Base-by-base conservation (phyloP, 225 moss, liverwort and hornwort genomes). In the Takakia lepidozioides region DNA sequence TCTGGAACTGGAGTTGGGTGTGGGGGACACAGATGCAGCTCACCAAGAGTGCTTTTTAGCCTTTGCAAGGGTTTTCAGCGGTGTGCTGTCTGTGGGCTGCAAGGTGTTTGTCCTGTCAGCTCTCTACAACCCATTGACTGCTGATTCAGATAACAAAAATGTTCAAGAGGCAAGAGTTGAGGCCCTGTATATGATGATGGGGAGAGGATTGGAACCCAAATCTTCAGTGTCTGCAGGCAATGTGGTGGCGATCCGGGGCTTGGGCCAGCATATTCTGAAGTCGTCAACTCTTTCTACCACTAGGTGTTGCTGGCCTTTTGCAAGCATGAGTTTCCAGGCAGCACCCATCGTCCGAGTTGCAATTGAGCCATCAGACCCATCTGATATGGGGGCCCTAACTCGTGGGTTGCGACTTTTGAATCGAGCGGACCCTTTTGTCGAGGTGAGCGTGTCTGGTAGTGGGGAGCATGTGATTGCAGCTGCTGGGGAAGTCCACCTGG, bases 401-500 rank as follows among this genome's bases (percentile, higher is more conserved):
- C 71, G 84, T 53, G 91, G 95, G 16, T 62, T 98, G 59, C 72
- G 90, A 41, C 80, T 98, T 1, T 73, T 98, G 5, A 90, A 98
- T 43, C 72, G 83, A 58, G 91, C 95, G 28, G 95, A 98, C 68
- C 95, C 95, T n/a, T 98, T 98, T 56, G 95, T 98, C 17, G 95
- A 98, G 61, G 91, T 98, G 40, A 84, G 91, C 30, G 82, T 98
- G 10, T 98, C 95, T 22, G 69, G 69, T 26, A 91, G 90, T 63
- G 95, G 95, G 44, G 95, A 98, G 64, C 95, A 98, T 61, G 91
- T 98, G 43, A 82, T 98, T 26, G 91, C 91, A 16, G 87, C 91
- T 67, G 95, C 95, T 21, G 95, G 95, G 11, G 95, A 98, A 62
- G 91, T 98, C 8, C 95, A 98, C 58, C 55, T 98, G 38, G 95